Base-by-base conservation (phyloP, 805 yeast species). In the Yamadazyma laniorum region DNA sequence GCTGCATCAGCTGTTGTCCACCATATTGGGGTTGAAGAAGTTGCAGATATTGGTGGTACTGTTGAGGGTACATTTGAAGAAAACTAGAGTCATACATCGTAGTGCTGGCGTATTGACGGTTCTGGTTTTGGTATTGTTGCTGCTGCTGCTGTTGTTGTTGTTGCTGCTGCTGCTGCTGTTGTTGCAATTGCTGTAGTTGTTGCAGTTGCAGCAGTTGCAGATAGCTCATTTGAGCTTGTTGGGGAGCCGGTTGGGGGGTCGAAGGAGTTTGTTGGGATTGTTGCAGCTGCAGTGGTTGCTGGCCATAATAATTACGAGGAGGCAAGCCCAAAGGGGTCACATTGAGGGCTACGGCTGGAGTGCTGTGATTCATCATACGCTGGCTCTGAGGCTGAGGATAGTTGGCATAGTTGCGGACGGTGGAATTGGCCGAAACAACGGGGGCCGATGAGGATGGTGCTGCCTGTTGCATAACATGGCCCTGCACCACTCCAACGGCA, bases 211-310 rank as follows among this genome's bases (percentile, higher is more conserved):
- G 23, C 32, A 6, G 19, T 9, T 21, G 23, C 9, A 7, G 23
- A 21, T 21, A 21, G 9, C 9, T 21, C 23, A 12, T 16, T 14
- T 29, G 32, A 7, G 21, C 18, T 8, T 17, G 29, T 26, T 26
- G 29, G 7, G 32, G 6, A 8, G 32, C 32, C 18, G 51, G 47
- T 25, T 50, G 50, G 7, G 32, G 6, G n/a, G 32, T 18, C 18
- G 51, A 46, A 21, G 48, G 50, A 16, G 41, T 35, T 32, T 49
- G 56, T 28, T 45, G 55, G 35, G 37, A 45, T 36, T 43, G 44
- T 25, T 49, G 51, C 27, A 39, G 48, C 34, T 46, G 52, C 33
- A 39, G 58, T 3, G 39, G 48, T 29, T 44, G 46, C 34, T 34
- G 45, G n/a, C 17, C 38, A 23, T 44, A 47, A 17, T 35, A 42